Conservation (phyloP, 2,329 filamentous ascomycete genomes). For the Exophiala bonariae region DNA sequence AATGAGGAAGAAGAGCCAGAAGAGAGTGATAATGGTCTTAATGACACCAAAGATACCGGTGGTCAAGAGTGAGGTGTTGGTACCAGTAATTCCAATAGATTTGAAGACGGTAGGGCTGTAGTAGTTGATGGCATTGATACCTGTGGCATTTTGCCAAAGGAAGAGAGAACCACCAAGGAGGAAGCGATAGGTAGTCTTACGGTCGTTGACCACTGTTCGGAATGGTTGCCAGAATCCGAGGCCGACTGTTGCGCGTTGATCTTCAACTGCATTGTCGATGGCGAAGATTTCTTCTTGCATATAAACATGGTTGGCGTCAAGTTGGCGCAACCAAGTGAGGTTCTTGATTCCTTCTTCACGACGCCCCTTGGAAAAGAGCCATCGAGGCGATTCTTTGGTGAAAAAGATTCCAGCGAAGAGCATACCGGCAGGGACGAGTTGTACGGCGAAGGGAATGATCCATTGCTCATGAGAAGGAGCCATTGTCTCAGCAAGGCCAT, state of each 20-base stretch:
- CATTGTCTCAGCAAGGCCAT: slow-evolving; percentile 51
- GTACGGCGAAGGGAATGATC: slow-evolving; percentile 44
- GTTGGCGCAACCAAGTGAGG: slow-evolving; percentile 47
- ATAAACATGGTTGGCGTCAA: slow-evolving; percentile 53
- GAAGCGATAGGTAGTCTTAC: slow-evolving; percentile 67
- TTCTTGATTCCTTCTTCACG: slow-evolving; percentile 65
- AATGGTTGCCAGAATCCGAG: slow-evolving; percentile 76
- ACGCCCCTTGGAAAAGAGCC: slow-evolving; percentile 67
- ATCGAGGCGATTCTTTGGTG: slow-evolving; percentile 66
- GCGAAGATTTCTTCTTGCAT: slow-evolving; percentile 71
- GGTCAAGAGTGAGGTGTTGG: slow-evolving; percentile 61
- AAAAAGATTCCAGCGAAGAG: slow-evolving; percentile 58
- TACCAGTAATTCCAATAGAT: slow-evolving; percentile 61
- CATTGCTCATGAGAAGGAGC: slow-evolving; percentile 38
- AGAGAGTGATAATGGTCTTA: slow-evolving; percentile 67
- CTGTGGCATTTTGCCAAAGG: slow-evolving; percentile 74
- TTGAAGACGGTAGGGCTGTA: slow-evolving; percentile 70
- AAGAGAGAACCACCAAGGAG: slow-evolving; percentile 73
- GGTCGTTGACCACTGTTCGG: slow-evolving; percentile 53
- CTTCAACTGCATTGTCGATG: slow-evolving; percentile 69
- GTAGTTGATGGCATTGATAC: slow-evolving; percentile 74
- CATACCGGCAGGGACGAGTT: slow-evolving; percentile 42
- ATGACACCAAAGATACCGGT: slow-evolving; percentile 78
- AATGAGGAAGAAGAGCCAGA: slow-evolving; percentile 70
- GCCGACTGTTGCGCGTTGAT: slow-evolving; percentile 63